phyloP scores from a whole-genome alignment of 2,329 filamentous ascomycete genomes.

The Zymoseptoria pseudotritici region DNA sequence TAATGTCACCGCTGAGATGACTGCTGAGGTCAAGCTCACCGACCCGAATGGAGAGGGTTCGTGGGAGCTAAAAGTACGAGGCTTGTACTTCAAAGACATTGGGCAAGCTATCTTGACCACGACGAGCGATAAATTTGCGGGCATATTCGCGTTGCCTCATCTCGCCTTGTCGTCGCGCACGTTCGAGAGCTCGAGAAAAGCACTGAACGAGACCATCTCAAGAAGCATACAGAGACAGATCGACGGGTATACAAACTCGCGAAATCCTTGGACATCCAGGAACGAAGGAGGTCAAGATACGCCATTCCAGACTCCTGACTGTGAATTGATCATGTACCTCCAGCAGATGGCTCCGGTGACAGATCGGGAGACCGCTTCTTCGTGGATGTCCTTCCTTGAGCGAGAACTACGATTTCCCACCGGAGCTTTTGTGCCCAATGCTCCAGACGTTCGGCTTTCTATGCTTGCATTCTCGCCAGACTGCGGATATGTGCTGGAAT shows the following conservation, averaged over 20 bases:
- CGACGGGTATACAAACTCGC: slow-evolving; percentile 44
- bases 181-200: slow-evolving; percentile 40
- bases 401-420: slow-evolving; percentile 53
- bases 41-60: slow-evolving; percentile 64
- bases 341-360: slow-evolving; percentile 50
- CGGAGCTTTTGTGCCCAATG: slow-evolving; percentile 46
- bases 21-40: slow-evolving; percentile 62
- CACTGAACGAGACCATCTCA: slow-evolving; percentile 68
- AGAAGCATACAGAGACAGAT: slow-evolving; percentile 60
- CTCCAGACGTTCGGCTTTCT: slow-evolving; percentile 50
- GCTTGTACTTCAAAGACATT: slow-evolving; percentile 76
- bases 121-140: slow-evolving; percentile 85
- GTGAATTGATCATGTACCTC: slow-evolving; percentile 81
- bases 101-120: slow-evolving; percentile 77
- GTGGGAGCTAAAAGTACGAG: slow-evolving; percentile 73
- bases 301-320: slow-evolving; percentile 60
- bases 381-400: slow-evolving; percentile 47
- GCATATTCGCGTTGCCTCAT: slow-evolving; percentile 83
- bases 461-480: slow-evolving; percentile 58
- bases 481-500: slow-evolving; percentile 58
- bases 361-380: slow-evolving; percentile 17
- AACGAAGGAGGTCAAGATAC: slow-evolving; percentile 53
- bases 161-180: slow-evolving; percentile 55
- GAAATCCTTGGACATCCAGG: slow-evolving; percentile 70
- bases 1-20: slow-evolving; percentile 57